Percentiles rank a stretch among this genome's conserved stretches.
These are phyloP conservation scores for Stachybotrys chartarum DNA, from an alignment of 2,329 filamentous ascomycete species.

Conservation along the genomic window DNA sequence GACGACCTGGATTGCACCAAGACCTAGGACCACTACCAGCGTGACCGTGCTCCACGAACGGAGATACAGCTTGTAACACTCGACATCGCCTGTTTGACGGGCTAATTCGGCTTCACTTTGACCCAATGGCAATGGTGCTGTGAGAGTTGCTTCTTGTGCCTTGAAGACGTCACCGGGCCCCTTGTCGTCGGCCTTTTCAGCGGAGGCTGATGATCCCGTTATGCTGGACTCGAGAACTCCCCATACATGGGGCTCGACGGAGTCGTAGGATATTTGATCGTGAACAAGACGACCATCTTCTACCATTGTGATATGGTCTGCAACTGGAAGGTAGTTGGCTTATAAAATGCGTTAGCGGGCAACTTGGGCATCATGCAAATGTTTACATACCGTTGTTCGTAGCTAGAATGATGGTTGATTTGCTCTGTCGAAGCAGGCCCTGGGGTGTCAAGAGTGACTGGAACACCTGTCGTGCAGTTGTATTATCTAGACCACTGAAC, in stretches of 20 bases:
- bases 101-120: constrained; percentile 12
- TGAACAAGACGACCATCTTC: constrained; percentile 10
- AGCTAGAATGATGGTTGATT: constrained; percentile 33
- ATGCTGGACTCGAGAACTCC: constrained; percentile 6
- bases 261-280: constrained; percentile 14
- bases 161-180: neutral
- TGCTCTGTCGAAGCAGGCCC: constrained; percentile 31
- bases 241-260: constrained; percentile 10
- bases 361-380: neutral
- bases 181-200: neutral
- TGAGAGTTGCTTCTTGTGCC: neutral
- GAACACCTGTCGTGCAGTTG: constrained; percentile 35
- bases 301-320: constrained; percentile 17
- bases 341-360: neutral
- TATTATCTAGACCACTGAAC: constrained; percentile 36
- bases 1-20: constrained; percentile 6
- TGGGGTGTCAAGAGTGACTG: constrained; percentile 28
- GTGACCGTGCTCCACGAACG: constrained; percentile 15
- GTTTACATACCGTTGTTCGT: constrained; percentile 26
- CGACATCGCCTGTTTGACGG: constrained; percentile 18
- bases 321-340: constrained; percentile 16
- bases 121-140: neutral
- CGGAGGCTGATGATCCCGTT: neutral
- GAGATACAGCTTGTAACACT: constrained; percentile 20
- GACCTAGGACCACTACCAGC: constrained; percentile 8